Conservation (phyloP, 2,329 filamentous ascomycete species). For the Aspergillus sp. region DNA sequence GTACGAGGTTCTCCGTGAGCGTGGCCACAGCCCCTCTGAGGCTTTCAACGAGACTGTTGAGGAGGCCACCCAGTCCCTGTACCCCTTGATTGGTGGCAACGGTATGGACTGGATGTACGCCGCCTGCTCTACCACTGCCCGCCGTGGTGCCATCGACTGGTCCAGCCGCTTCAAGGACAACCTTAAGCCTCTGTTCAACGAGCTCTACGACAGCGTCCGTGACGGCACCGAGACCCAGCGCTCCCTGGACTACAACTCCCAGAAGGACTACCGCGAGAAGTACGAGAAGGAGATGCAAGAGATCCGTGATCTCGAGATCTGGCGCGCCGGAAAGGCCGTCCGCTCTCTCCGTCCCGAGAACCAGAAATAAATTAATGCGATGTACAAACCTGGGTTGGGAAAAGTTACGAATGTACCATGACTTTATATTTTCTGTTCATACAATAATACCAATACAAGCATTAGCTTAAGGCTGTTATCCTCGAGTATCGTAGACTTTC, state of each 20-base stretch:
- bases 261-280: slow-evolving; percentile 92
- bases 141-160: slow-evolving; percentile 99
- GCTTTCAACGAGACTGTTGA: slow-evolving; percentile 99
- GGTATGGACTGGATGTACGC: slow-evolving; percentile 99
- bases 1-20: slow-evolving; percentile 99
- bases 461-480: neutral
- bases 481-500: neutral
- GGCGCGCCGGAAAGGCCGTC: slow-evolving; percentile 97
- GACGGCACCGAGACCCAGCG: slow-evolving; percentile 93
- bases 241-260: slow-evolving; percentile 95
- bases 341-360: slow-evolving; percentile 85
- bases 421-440: slow-evolving; percentile 24
- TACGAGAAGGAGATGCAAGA: slow-evolving; percentile 99
- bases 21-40: slow-evolving; percentile 94
- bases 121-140: slow-evolving; percentile 97
- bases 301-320: slow-evolving; percentile 98
- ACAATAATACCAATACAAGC: slow-evolving; percentile 15
- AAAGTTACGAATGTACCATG: slow-evolving; percentile 40
- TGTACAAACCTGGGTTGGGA: slow-evolving; percentile 27
- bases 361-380: slow-evolving; percentile 62
- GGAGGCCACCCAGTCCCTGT: slow-evolving; percentile 97
- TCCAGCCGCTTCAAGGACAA: slow-evolving; percentile 94
- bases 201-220: slow-evolving; percentile 90
- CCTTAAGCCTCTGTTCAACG: slow-evolving; percentile 98
- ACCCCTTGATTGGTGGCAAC: slow-evolving; percentile 94